These are phyloP conservation scores for Linaria vulgaris DNA, from an alignment of 257 asterid species.

Conservation along the genomic window DNA sequence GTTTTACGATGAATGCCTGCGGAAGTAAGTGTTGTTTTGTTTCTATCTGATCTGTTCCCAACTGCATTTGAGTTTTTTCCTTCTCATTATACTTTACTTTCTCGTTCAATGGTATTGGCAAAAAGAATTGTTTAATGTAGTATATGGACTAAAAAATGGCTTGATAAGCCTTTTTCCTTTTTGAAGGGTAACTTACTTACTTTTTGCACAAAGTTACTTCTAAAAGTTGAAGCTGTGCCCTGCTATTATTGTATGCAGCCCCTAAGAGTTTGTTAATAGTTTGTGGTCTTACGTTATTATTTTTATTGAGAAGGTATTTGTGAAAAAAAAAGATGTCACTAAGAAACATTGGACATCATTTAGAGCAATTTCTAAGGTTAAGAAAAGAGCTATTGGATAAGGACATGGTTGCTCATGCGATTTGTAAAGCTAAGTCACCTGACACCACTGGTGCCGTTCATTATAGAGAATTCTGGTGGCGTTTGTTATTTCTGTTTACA, in stretches of 20 bases:
- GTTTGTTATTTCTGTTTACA: no score
- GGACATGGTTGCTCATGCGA: no score
- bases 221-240: background rate
- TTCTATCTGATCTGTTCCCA: constrained; percentile 16
- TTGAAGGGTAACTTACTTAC: background rate
- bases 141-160: constrained; percentile 10
- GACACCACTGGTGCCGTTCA: no score
- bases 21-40: constrained; percentile 56
- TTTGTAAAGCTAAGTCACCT: no score
- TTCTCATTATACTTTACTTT: constrained; percentile 4
- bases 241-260: no score
- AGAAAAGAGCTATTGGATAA: no score
- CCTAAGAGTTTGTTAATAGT: no score
- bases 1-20: constrained; percentile 76
- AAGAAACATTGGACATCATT: no score
- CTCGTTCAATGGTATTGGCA: background rate
- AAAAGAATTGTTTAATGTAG: background rate
- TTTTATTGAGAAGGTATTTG: background rate
- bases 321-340: background rate
- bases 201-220: background rate
- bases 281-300: no score
- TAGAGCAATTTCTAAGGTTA: no score
- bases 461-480: no score
- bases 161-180: background rate
- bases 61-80: background rate